A percentile compares a stretch with the other conserved stretches of the same genome.
phyloP scores from a whole-genome alignment of 2,329 filamentous ascomycete species.

The Penicillium sp. region DNA sequence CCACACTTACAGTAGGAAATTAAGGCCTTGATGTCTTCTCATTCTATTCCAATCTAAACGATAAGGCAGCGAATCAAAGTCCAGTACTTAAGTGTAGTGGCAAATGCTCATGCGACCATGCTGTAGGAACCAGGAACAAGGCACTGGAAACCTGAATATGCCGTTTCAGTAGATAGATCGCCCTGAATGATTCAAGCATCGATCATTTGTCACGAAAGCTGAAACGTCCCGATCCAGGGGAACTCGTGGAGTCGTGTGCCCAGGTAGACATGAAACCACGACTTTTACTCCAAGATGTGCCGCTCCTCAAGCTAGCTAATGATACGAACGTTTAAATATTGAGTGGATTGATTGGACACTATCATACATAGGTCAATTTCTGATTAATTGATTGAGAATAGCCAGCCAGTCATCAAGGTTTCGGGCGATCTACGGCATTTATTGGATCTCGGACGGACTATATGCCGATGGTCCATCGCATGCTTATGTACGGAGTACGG shows the following conservation, averaged over 20 bases:
- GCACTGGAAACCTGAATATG: neutral
- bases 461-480: neutral
- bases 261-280: neutral
- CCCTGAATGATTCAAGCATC: neutral
- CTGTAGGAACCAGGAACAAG: slow-evolving; percentile 3
- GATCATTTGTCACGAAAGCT: neutral
- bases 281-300: too few relatives aligned
- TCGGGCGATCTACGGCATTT: too few relatives aligned
- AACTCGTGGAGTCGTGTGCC: slow-evolving; percentile 3
- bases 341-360: too few relatives aligned
- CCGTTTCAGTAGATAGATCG: neutral
- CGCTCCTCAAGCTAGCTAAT: too few relatives aligned
- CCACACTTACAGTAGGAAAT: too few relatives aligned
- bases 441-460: neutral
- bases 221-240: neutral
- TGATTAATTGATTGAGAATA: too few relatives aligned
- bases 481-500: too few relatives aligned
- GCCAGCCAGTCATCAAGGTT: too few relatives aligned
- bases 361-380: too few relatives aligned
- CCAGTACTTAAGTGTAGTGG: neutral
- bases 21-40: neutral
- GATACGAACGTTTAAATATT: too few relatives aligned
- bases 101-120: neutral
- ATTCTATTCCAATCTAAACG: neutral
- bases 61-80: neutral